Evolutionary conservation across 2,329 filamentous ascomycete species (phyloP), one percentile per base, ranked within the genome.

Genomic region (Penicillium glabrum): DNA sequence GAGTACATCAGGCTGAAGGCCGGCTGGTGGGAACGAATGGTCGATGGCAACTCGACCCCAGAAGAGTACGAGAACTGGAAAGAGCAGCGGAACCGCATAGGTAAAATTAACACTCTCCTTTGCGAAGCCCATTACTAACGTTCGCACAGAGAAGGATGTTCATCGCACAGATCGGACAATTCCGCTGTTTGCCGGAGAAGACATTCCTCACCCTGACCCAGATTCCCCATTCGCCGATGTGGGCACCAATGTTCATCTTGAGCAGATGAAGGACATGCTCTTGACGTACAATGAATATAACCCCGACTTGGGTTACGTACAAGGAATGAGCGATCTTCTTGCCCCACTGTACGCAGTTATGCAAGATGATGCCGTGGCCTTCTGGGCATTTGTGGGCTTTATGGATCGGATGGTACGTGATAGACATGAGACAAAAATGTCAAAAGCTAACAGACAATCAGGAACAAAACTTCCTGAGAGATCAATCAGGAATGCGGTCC

Each of bases 261-360:
- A 99, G 76, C 95, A 99, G 78, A 90, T 99, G 86, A 99, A 99
- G 77, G 95, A 99, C 72, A 96, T 99, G 90, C 87, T 99, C 0
- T 83, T 99, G 19, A 98, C 95, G 0, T 99, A 99, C 75, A 98
- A 99, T 72, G 95, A 99, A 77, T 96, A 96, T 77, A 99, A 99
- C 78, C 90, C 87, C 57, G 91, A 95, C 57, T 83, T 99, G 3
- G 95, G 96, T 48, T 99, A 99, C 70, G 95, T 99, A 1, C 95
- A 99, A 78, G 95, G 95, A 59, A 99, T 99, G 95, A 97, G 92
- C 13, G 95, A 99, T 74, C 85, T 99, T 1, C 85, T 99, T 9
- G 92, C 95, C 0, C 95, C 95, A 2, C 91, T 99, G 58, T 99
- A 99, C 70, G 95, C 95, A 4, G 91, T 99, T 23, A 89, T 97